Conservation (phyloP, 768 basidiomycete genomes). For the Sarcodon aspratus region DNA sequence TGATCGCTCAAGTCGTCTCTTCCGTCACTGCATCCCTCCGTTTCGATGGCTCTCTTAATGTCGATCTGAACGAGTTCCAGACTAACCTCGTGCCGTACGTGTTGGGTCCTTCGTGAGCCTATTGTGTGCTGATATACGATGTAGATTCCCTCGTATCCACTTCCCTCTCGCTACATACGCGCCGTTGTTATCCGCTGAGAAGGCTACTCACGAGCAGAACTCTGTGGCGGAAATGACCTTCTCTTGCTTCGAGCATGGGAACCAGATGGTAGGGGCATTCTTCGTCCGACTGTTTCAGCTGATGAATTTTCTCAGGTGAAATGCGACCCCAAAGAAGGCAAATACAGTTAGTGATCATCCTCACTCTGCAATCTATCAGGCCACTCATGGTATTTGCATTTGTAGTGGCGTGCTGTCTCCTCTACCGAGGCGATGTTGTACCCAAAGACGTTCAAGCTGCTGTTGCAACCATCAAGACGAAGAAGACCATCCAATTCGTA, state of each 20-base stretch:
- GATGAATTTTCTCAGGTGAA: slow-evolving; percentile 28
- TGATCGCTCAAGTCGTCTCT: slow-evolving; percentile 98
- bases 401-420: slow-evolving; percentile 79
- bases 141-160: slow-evolving; percentile 85
- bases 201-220: slow-evolving; percentile 94
- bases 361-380: not conserved
- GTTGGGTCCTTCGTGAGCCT: no score
- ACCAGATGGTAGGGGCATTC: slow-evolving; percentile 63
- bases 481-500: slow-evolving; percentile 95
- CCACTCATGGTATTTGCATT: slow-evolving; percentile 8
- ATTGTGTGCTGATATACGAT: slow-evolving; percentile 12
- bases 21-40: slow-evolving; percentile 95
- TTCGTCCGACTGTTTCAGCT: not conserved
- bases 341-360: slow-evolving; percentile 70
- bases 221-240: slow-evolving; percentile 98
- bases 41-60: slow-evolving; percentile 95
- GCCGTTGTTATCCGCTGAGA: slow-evolving; percentile 90
- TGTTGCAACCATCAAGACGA: slow-evolving; percentile 91
- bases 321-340: slow-evolving; percentile 95
- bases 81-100: slow-evolving; percentile 80
- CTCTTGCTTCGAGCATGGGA: slow-evolving; percentile 93
- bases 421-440: slow-evolving; percentile 95
- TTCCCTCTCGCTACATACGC: slow-evolving; percentile 97
- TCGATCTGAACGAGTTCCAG: slow-evolving; percentile 97
- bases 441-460: slow-evolving; percentile 94